A percentile compares a stretch with the other conserved stretches of the same genome.
Conservation (phyloP, 805 yeast species). For the Priceomyces fermenticarens region DNA sequence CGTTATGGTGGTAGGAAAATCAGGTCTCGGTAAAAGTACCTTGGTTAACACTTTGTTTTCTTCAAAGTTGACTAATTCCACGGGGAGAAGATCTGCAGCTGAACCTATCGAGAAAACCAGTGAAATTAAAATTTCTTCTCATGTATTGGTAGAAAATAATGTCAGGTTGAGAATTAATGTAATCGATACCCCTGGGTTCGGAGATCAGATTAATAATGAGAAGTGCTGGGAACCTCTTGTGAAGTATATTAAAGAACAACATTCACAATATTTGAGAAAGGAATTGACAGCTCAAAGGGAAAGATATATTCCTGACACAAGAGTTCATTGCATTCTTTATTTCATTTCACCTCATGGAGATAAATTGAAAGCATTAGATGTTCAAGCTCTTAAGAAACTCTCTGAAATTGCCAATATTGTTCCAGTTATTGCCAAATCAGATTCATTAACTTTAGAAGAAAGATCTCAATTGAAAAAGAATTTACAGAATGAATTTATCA, state of each 20-base stretch:
- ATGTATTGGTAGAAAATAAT: conserved; percentile 75
- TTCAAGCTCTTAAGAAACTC: conserved; percentile 76
- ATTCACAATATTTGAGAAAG: conserved; percentile 83
- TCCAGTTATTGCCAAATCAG: conserved; percentile 93
- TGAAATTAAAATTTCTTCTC: conserved; percentile 73
- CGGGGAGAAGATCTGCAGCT: conserved; percentile 63
- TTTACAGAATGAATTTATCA: conserved; percentile 72
- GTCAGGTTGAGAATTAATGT: conserved; percentile 83
- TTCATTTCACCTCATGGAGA: conserved; percentile 86
- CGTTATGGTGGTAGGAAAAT: conserved; percentile 84
- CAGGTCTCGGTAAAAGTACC: conserved; percentile 94
- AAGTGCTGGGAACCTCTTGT: conserved; percentile 96
- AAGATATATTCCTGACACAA: conserved; percentile 72
- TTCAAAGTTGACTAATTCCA: conserved; percentile 68
- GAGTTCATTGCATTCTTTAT: conserved; percentile 91
- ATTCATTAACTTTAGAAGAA: conserved; percentile 83
- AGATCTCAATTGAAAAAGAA: conserved; percentile 73
- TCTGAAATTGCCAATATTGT: conserved; percentile 90
- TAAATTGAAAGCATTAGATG: conserved; percentile 81
- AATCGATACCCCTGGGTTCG: conserved; percentile 97
- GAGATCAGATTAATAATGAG: conserved; percentile 93
- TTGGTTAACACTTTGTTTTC: conserved; percentile 83
- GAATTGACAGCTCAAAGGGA: conserved; percentile 95
- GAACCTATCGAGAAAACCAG: conserved; percentile 85
- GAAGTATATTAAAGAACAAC: conserved; percentile 93